Percentiles rank a stretch among this genome's conserved stretches.
Evolutionary conservation across 2,329 filamentous ascomycete species (phyloP).

Genomic region (Penicillium thymicola): DNA sequence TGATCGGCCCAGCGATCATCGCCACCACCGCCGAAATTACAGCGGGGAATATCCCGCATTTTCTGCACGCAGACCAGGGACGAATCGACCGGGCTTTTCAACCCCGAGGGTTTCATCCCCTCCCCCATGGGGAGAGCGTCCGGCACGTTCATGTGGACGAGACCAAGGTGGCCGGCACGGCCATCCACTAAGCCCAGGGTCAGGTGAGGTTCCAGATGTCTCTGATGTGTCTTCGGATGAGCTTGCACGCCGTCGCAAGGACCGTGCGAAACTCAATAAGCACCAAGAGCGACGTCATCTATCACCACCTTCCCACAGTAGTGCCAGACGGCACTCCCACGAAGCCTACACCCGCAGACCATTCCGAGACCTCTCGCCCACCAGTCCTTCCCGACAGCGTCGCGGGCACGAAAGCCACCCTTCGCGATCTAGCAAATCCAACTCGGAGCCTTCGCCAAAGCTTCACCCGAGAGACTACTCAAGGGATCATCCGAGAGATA

Average conservation of each 20-base stretch:
- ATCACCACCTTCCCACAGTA: conserved; percentile 24
- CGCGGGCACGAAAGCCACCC: conserved; percentile 10
- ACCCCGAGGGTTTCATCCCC: conserved; percentile 31
- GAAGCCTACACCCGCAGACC: conserved; percentile 35
- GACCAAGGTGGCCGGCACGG: conserved; percentile 18
- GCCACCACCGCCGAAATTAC: conserved; percentile 23
- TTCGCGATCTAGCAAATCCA: conserved; percentile 10
- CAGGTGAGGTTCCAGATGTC: conserved; percentile 19
- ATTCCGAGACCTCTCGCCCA: conserved; percentile 28
- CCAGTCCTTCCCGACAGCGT: conserved; percentile 8
- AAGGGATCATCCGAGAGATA: background rate
- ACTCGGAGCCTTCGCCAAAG: conserved; percentile 10
- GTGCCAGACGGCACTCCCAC: conserved; percentile 37
- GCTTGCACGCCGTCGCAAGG: conserved; percentile 10
- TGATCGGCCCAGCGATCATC: conserved; percentile 18
- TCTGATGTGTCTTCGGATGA: conserved; percentile 33
- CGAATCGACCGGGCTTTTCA: conserved; percentile 14
- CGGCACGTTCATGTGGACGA: conserved; percentile 21
- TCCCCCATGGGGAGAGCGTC: conserved; percentile 18
- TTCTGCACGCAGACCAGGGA: conserved; percentile 17
- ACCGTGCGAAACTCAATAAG: conserved; percentile 16
- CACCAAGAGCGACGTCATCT: conserved; percentile 23
- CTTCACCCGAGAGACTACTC: background rate
- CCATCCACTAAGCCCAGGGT: conserved; percentile 20
- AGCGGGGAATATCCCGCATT: conserved; percentile 22